phyloP scores from a whole-genome alignment of 352 stramenopile genomes.

The Pythium plurisporium region DNA sequence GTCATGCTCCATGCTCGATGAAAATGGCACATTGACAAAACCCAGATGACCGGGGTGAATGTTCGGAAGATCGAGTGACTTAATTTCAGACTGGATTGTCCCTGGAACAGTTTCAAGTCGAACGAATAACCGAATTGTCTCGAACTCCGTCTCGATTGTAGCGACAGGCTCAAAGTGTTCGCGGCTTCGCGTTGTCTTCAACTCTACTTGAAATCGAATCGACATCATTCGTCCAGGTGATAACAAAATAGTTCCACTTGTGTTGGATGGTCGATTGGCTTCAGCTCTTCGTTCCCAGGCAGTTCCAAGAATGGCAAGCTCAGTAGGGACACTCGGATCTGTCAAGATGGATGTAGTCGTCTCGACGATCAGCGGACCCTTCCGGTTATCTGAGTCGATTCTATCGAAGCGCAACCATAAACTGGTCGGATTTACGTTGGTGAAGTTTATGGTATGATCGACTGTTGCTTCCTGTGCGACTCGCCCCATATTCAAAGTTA shows the following conservation, averaged over 20 bases:
- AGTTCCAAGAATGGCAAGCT: not conserved
- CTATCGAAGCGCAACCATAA: not conserved
- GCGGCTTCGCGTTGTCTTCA: not conserved
- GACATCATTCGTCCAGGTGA: not conserved
- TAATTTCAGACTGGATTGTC: not conserved
- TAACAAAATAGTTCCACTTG: no score
- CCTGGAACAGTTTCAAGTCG: constrained; percentile 9
- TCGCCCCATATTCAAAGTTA: constrained; percentile 41
- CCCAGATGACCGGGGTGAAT: constrained; percentile 11
- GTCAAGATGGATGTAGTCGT: not conserved
- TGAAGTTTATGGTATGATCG: constrained; percentile 36
- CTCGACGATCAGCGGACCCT: not conserved
- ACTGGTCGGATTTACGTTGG: constrained; percentile 42
- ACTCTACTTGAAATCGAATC: not conserved
- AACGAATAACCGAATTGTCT: constrained; percentile 8
- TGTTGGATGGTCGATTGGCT: not conserved
- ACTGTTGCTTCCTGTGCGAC: constrained; percentile 26
- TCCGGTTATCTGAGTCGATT: constrained; percentile 1
- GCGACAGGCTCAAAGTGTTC: constrained; percentile 1
- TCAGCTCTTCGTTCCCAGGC: not conserved
- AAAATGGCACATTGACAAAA: constrained; percentile 5
- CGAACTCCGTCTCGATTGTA: constrained; percentile 10
- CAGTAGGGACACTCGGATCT: not conserved
- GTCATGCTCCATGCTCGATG: constrained; percentile 6
- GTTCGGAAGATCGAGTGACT: not conserved